Conservation (phyloP, 495 filamentous ascomycete species). For the Daldinia loculata region DNA sequence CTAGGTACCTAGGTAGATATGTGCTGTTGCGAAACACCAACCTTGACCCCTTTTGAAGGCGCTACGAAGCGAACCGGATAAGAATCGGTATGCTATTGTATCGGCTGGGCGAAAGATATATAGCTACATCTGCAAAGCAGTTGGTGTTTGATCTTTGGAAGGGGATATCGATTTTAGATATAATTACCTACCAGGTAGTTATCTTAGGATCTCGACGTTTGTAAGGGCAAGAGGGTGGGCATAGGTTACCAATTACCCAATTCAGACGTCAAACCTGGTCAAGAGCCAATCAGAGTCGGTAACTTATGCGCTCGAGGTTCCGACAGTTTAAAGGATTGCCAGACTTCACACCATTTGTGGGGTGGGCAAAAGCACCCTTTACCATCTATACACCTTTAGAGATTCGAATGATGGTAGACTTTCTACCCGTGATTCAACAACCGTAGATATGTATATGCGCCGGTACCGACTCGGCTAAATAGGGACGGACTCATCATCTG, state of each 20-base stretch:
- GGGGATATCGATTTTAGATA: not conserved
- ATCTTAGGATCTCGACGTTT: not conserved
- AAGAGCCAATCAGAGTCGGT: conserved; percentile 19
- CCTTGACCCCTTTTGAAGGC: too few species aligned
- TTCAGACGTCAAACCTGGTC: conserved; percentile 5
- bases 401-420: not conserved
- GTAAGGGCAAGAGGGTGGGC: not conserved
- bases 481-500: not conserved
- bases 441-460: not conserved
- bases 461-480: conserved; percentile 31
- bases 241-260: conserved; percentile 8
- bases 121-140: not conserved
- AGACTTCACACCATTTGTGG: not conserved
- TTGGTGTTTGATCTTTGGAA: not conserved
- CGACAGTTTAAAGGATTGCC: not conserved
- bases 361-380: not conserved
- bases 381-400: not conserved
- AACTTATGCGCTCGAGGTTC: not conserved
- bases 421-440: conserved; percentile 10
- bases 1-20: too few species aligned
- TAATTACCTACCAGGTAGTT: too few species aligned
- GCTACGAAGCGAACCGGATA: not conserved
- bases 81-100: not conserved
- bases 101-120: not conserved
- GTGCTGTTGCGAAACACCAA: too few species aligned